Evolutionary conservation across 31 red algal genomes (phyloP).

Genomic region (Odonthalia washingtoniensis): DNA sequence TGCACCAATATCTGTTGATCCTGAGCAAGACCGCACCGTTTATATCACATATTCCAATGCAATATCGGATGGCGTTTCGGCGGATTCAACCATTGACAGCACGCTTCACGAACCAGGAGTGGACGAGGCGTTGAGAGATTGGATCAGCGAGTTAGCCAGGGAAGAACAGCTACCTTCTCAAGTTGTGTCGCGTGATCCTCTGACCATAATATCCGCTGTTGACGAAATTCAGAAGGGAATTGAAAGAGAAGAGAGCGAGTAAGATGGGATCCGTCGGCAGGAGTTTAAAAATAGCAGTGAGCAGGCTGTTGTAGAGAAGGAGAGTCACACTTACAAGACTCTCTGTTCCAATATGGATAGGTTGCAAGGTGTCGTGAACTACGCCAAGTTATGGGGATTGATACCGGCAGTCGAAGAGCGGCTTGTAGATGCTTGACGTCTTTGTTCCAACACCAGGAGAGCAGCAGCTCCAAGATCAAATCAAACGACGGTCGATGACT

Average conservation of each 20-base stretch:
- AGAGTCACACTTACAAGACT: too few species aligned
- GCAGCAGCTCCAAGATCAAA: background rate
- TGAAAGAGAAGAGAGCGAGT: background rate
- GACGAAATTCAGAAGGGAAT: slow-evolving; percentile 1
- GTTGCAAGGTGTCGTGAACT: too few species aligned
- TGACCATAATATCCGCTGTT: background rate
- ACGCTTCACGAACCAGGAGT: background rate
- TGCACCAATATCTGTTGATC: background rate
- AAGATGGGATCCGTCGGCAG: background rate
- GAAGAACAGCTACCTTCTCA: background rate
- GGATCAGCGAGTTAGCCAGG: background rate
- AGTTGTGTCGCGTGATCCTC: background rate
- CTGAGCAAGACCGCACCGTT: background rate
- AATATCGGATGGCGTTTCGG: too few species aligned
- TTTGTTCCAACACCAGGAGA: background rate
- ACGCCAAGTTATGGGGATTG: too few species aligned
- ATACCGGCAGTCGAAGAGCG: background rate
- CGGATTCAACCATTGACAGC: background rate
- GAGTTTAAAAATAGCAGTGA: background rate
- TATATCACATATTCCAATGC: background rate
- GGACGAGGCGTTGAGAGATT: background rate
- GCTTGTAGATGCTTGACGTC: background rate
- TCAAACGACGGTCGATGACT: background rate
- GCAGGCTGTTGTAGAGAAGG: too few species aligned
- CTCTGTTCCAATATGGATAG: too few species aligned